Base-by-base conservation (phyloP, 2,329 filamentous ascomycete genomes). In the Alternaria burnsii region DNA sequence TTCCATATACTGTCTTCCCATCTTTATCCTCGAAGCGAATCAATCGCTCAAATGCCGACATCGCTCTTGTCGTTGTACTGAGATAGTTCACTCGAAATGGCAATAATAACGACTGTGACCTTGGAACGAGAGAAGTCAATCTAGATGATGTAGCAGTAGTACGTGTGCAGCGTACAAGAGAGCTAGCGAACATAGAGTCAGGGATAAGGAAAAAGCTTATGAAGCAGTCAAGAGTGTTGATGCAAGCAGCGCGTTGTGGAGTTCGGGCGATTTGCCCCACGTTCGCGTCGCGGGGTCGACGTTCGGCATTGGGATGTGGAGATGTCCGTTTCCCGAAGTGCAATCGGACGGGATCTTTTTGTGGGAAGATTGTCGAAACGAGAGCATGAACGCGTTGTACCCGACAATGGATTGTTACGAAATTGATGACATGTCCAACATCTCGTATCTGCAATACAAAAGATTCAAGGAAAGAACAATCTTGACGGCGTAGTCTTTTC, bases 11-110 rank as follows among this genome's bases (percentile, higher is more conserved):
- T 0, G 62, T 67, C 48, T 73, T 70, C 3, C 75, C 76, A 32
- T 73, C 70, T 5, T 74, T 61, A 22, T 63, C 68, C 34, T 71
- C 58, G 52, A 79, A 79, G 1, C 76, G 66, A 18, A 79, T 74
- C 43, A 79, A 58, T 24, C 76, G 66, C 44, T 77, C 71, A 53
- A 78, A 78, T 9, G 67, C 43, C 26, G 69, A 59, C 71, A 71
- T 72, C 14, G 40, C 58, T 57, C n/a, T 50, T 52, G 28, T 41
- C 4, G 47, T 60, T 56, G 47, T 53, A 52, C 22, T 55, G 32
- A 54, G 59, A 18, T 24, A 46, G 4, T 32, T 43, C 24, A 50
- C 20, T 36, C 10, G 46, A 5, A 8, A 14, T 22, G 10, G 20
- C 10, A 36, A 22, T 1, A 38, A 50, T 5, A 26, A n/a, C 3